phyloP scores from a whole-genome alignment of 2,329 filamentous ascomycete genomes.

The Escovopsis sp. region DNA sequence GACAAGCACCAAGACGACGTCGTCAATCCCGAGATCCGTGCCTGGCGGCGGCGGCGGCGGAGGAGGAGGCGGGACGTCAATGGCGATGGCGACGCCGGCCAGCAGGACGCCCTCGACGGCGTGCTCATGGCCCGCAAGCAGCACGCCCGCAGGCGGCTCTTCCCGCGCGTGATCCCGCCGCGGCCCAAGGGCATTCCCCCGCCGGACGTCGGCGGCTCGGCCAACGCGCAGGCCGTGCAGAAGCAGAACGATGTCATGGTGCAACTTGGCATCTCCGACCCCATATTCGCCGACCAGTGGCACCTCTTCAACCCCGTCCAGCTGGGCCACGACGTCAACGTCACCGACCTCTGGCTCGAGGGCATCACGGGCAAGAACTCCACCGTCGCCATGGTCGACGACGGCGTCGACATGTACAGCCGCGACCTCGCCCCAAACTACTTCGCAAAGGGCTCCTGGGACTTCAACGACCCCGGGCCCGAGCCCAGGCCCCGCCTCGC shows the following conservation, averaged over 20 bases:
- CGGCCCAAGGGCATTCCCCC: constrained; percentile 16
- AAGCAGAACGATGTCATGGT: constrained; percentile 46
- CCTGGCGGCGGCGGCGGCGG: constrained; percentile 27
- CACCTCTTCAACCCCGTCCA: constrained; percentile 78
- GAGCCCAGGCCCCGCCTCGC: constrained; percentile 69
- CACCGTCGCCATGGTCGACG: constrained; percentile 88
- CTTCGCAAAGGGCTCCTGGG: constrained; percentile 81
- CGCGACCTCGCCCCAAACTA: constrained; percentile 87
- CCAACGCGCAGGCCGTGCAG: constrained; percentile 31
- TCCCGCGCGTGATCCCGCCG: constrained; percentile 35
- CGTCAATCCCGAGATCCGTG: constrained; percentile 34
- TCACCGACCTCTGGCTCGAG: constrained; percentile 83
- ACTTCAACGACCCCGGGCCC: constrained; percentile 77
- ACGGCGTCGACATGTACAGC: constrained; percentile 92
- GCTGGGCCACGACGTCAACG: constrained; percentile 82
- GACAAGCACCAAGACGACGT: constrained; percentile 46
- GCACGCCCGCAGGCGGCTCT: constrained; percentile 32
- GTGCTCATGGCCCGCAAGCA: constrained; percentile 72
- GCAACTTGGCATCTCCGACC: constrained; percentile 64
- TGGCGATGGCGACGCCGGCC: constrained; percentile 9
- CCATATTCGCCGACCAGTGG: constrained; percentile 91
- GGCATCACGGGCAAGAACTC: constrained; percentile 81
- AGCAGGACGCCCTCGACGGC: constrained; percentile 48
- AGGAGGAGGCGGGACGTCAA: constrained; percentile 46
- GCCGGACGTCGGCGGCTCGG: constrained; percentile 6